A percentile compares a stretch with the other conserved stretches of the same genome.
These are phyloP conservation scores for Saccharomycopsis hybrid DNA, from an alignment of 1,139 yeast genomes.

Conservation along the genomic window DNA sequence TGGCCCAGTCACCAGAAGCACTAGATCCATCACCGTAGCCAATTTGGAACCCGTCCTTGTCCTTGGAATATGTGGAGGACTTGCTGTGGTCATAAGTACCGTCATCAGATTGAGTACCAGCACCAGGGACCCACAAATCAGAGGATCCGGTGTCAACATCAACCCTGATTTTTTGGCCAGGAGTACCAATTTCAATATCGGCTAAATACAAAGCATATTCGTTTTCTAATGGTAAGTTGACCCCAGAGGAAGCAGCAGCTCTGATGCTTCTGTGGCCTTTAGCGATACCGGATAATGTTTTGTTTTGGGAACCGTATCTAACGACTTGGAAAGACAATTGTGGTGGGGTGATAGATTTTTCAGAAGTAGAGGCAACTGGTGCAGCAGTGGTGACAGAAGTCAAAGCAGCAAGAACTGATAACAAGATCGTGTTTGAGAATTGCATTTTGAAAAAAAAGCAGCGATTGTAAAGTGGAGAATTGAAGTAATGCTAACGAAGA, in stretches of 20 bases:
- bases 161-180: constrained; percentile 42
- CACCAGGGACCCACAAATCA: constrained; percentile 53
- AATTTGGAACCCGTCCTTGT: constrained; percentile 17
- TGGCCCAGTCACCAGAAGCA: constrained; percentile 21
- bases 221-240: constrained; percentile 24
- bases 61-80: constrained; percentile 35
- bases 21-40: constrained; percentile 24
- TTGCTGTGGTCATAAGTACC: constrained; percentile 41
- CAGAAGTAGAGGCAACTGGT: constrained; percentile 2
- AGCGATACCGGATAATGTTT: constrained; percentile 22
- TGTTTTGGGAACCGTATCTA: background rate
- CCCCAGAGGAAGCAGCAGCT: constrained; percentile 14
- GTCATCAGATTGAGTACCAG: constrained; percentile 26
- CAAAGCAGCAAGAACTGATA: constrained; percentile 6
- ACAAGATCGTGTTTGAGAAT: constrained; percentile 2
- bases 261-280: constrained; percentile 22
- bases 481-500: too few relatives aligned
- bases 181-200: constrained; percentile 44
- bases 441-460: background rate
- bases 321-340: background rate
- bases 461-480: too few relatives aligned
- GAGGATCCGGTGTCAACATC: constrained; percentile 65
- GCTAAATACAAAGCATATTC: constrained; percentile 35
- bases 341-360: background rate
- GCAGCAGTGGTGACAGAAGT: constrained; percentile 7